A percentile compares a stretch with the other conserved stretches of the same genome.
Conservation (phyloP, 164 flowering plant species). For the Aristolochia californica region DNA sequence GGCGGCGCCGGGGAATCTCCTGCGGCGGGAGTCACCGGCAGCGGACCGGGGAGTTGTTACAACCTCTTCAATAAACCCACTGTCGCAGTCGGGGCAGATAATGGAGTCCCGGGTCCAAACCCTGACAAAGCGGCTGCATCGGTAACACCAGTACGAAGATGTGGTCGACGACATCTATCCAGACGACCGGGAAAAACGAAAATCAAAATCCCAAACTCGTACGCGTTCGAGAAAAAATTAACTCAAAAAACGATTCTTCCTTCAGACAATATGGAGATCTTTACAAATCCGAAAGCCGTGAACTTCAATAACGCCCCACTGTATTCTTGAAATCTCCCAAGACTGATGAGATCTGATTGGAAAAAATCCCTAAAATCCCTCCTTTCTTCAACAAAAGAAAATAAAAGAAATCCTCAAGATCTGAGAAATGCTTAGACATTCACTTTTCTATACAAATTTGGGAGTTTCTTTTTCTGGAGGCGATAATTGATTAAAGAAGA, state of each 20-base stretch:
- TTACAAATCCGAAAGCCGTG: neutral
- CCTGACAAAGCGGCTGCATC: conserved; percentile 44
- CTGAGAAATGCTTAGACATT: too few relatives aligned
- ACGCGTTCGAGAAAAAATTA: neutral
- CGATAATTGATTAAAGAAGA: too few relatives aligned
- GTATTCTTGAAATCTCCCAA: neutral
- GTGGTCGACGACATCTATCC: conserved; percentile 6
- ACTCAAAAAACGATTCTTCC: neutral
- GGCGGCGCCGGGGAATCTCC: conserved; percentile 26
- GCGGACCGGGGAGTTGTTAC: conserved; percentile 20
- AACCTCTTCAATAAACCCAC: conserved; percentile 60
- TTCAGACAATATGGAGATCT: neutral
- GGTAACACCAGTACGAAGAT: conserved; percentile 65
- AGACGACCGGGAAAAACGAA: too few relatives aligned
- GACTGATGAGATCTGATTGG: neutral
- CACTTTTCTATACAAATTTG: too few relatives aligned
- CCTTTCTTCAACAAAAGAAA: too few relatives aligned
- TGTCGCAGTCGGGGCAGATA: conserved; percentile 57
- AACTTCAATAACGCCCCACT: neutral
- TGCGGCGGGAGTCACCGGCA: conserved; percentile 10
- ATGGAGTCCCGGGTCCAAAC: conserved; percentile 17
- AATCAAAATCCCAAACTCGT: neutral
- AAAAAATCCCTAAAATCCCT: neutral
- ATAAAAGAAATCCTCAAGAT: too few relatives aligned
- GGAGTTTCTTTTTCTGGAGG: too few relatives aligned